Percentiles rank a stretch among this genome's conserved stretches.
These are phyloP conservation scores for Aspergillus cristatus DNA, from an alignment of 495 filamentous ascomycete species.

Conservation along the genomic window DNA sequence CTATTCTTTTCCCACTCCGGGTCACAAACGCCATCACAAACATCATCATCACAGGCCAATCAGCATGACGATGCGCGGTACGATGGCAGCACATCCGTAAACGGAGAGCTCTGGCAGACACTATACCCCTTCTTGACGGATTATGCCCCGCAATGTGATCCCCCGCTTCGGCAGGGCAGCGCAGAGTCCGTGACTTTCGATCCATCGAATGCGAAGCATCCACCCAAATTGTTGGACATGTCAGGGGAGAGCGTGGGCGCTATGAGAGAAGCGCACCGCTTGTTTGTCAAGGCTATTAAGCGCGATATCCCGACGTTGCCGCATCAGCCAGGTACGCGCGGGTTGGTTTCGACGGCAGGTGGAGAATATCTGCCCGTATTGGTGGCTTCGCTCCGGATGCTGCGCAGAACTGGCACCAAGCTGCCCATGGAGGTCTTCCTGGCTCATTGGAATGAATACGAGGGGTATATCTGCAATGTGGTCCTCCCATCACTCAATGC, in stretches of 20 bases:
- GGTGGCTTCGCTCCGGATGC: constrained; percentile 40
- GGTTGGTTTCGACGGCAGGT: constrained; percentile 34
- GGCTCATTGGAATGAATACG: constrained; percentile 30
- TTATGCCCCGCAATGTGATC: background rate
- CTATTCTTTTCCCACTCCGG: background rate
- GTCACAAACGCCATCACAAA: background rate
- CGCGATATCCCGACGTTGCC: constrained; percentile 18
- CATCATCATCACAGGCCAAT: no score
- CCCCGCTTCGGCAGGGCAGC: background rate
- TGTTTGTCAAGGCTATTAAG: constrained; percentile 22
- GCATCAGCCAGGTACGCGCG: constrained; percentile 25
- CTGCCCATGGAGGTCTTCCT: constrained; percentile 47
- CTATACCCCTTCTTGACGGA: background rate
- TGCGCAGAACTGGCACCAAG: constrained; percentile 38
- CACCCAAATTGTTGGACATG: background rate
- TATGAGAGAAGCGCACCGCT: constrained; percentile 23
- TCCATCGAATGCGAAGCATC: background rate
- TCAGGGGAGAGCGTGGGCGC: background rate
- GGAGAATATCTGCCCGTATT: constrained; percentile 26
- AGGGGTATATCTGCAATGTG: constrained; percentile 36
- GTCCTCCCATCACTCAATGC: constrained; percentile 36
- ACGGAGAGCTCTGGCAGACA: background rate
- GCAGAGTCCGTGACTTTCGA: background rate
- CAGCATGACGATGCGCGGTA: no score
- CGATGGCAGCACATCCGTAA: background rate